These are phyloP conservation scores for Oryza meyeriana DNA, from an alignment of 176 grass and related monocot genomes.

Conservation along the genomic window DNA sequence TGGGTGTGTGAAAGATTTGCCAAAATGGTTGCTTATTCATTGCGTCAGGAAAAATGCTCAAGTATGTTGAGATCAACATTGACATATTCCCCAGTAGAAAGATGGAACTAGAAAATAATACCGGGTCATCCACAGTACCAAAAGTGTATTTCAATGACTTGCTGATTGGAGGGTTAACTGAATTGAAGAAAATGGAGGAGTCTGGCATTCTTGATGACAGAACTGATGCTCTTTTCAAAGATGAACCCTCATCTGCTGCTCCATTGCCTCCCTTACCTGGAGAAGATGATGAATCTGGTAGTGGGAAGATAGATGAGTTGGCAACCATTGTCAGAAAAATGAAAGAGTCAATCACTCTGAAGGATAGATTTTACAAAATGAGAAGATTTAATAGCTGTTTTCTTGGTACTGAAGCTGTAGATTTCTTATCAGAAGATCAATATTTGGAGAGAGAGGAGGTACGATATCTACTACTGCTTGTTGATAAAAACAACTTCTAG, in stretches of 20 bases:
- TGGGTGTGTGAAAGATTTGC: constrained; percentile 83
- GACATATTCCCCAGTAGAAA: constrained; percentile 87
- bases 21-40: constrained; percentile 67
- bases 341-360: constrained; percentile 72
- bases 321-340: constrained; percentile 85
- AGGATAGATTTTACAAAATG: constrained; percentile 99
- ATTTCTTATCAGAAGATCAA: constrained; percentile 94
- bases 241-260: constrained; percentile 50
- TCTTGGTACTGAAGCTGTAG: constrained; percentile 86
- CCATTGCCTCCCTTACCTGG: constrained; percentile 82
- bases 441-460: constrained; percentile 95
- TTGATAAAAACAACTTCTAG: constrained; percentile 16
- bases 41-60: constrained; percentile 59
- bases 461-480: not conserved
- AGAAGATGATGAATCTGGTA: constrained; percentile 90
- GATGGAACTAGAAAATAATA: constrained; percentile 82
- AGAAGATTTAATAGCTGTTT: constrained; percentile 93
- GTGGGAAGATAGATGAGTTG: constrained; percentile 89
- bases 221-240: constrained; percentile 52
- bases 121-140: constrained; percentile 65
- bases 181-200: constrained; percentile 71
- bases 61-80: constrained; percentile 85
- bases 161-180: constrained; percentile 67
- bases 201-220: constrained; percentile 68
- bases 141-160: constrained; percentile 81